A percentile compares a stretch with the other conserved stretches of the same genome.
Evolutionary conservation across 1,284 basidiomycete species (phyloP).

Genomic region (Malassezia cuniculi): DNA sequence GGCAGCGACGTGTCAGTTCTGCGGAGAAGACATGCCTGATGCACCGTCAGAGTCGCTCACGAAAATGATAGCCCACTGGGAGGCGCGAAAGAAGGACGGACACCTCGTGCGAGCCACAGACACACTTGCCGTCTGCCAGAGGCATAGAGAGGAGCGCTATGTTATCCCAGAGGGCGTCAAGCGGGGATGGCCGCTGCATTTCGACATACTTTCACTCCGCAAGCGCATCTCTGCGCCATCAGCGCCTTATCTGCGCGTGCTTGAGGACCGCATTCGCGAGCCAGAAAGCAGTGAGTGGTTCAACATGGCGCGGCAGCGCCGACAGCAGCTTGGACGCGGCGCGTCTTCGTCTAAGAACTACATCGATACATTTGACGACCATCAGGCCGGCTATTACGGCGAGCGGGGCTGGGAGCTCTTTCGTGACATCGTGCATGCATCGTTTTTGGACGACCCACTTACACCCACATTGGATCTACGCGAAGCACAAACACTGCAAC

Average conservation of each 20-base stretch:
- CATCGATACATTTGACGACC: constrained; percentile 8
- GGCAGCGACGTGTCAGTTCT: constrained; percentile 6
- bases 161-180: constrained; percentile 7
- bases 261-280: constrained; percentile 5
- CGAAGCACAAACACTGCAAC: not conserved
- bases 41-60: constrained; percentile 1
- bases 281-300: constrained; percentile 12
- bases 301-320: not conserved
- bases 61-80: constrained; percentile 7
- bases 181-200: constrained; percentile 4
- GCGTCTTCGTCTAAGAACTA: not conserved
- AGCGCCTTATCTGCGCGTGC: constrained; percentile 6
- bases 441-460: constrained; percentile 10
- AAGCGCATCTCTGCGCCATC: constrained; percentile 6
- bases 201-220: constrained; percentile 7
- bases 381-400: constrained; percentile 12
- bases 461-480: constrained; percentile 8
- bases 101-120: constrained; percentile 8
- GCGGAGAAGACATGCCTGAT: constrained; percentile 1
- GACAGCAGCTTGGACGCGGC: constrained; percentile 1
- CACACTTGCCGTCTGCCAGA: constrained; percentile 12
- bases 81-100: not conserved
- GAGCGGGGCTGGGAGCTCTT: constrained; percentile 12
- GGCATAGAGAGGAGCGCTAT: constrained; percentile 11
- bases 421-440: constrained; percentile 5